These are phyloP conservation scores for Candida tropicalis DNA, from an alignment of 1,139 yeast species.

Conservation along the genomic window DNA sequence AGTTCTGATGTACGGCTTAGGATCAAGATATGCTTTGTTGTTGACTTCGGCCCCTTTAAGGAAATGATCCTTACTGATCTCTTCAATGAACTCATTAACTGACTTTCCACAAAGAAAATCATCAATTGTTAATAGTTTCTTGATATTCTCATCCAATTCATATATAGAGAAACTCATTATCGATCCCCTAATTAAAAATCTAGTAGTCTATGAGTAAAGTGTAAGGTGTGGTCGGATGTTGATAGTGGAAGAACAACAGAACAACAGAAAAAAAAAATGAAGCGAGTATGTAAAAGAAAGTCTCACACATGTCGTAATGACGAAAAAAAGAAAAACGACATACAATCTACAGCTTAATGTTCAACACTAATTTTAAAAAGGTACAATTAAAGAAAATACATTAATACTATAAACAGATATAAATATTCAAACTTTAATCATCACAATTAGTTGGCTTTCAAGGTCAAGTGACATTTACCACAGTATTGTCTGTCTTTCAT, in stretches of 20 bases:
- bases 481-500: conserved; percentile 99
- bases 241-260: not conserved
- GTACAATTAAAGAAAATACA: not conserved
- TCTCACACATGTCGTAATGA: no score
- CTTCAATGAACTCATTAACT: conserved; percentile 82
- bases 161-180: conserved; percentile 39
- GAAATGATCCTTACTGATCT: conserved; percentile 71
- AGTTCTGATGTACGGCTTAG: conserved; percentile 92
- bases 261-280: no score
- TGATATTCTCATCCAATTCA: conserved; percentile 71
- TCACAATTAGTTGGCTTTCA: conserved; percentile 54
- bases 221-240: not conserved
- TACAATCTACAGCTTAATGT: no score
- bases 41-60: conserved; percentile 57
- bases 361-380: no score
- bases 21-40: conserved; percentile 66
- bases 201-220: no score
- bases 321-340: no score
- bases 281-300: no score
- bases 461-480: conserved; percentile 99
- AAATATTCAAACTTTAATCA: not conserved
- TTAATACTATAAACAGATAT: not conserved
- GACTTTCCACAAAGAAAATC: conserved; percentile 72
- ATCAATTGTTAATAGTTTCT: conserved; percentile 66
- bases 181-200: no score